Base-by-base conservation (phyloP, 2,329 filamentous ascomycete genomes). In the Rhinocladiella mackenziei region DNA sequence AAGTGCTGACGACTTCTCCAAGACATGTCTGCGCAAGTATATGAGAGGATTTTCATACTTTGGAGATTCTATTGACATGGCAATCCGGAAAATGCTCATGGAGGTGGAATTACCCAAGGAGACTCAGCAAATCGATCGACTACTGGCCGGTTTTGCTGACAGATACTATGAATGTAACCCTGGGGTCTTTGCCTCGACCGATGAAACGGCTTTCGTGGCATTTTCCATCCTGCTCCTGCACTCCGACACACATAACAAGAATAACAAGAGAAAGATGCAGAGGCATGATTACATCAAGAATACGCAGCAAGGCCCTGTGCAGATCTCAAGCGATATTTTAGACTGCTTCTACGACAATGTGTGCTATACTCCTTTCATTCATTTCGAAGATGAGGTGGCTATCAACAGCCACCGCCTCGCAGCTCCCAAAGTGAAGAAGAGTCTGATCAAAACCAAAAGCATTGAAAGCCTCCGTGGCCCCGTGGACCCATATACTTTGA, bases 231-330 rank as follows among this genome's bases (percentile, higher is more conserved):
- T 98, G 48, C 96, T 98, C 56, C 73, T 98, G 23, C 92, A 98
- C 59, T 97, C 92, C 0, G 92, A 98, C 62, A 87, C 94, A n/a
- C 97, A 97, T 78, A 98, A 98, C 73, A 95, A 94, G 68, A 98
- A 97, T 71, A 97, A 97, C 70, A 97, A 97, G 69, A 80, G 92
- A 65, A 98, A 98, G 67, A 98, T 98, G 92, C 89, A 94, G 61
- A 94, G 94, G 62, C 70, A 77, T 1, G 92, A 97, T 60, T 98
- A 98, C 65, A 76, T 97, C 56, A 96, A 94, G 66, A 97, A 97
- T 62, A 94, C 89, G 0, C 82, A 81, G 15, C 89, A 86, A 2
- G 89, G 97, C 62, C 88, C 88, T 10, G 86, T 97, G n/a, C 86
- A 86, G 39, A 52, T 57, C 7, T 47, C 56, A 3, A 86, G 94